A percentile compares a stretch with the other conserved stretches of the same genome.
Conservation (phyloP, 495 filamentous ascomycete genomes). For the Penicillium angulare region DNA sequence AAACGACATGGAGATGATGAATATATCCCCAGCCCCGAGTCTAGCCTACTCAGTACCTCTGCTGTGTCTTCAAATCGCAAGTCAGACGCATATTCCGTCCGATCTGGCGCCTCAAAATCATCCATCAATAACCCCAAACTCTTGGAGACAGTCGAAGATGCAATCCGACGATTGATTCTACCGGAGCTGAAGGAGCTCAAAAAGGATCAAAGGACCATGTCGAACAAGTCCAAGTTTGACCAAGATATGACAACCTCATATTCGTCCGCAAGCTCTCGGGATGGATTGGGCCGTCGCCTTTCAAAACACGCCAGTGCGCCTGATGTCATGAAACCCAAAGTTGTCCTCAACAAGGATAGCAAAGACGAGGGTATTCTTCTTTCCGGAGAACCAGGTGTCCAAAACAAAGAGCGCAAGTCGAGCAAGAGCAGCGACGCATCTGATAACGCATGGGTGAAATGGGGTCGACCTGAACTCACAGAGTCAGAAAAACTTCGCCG, state of each 20-base stretch:
- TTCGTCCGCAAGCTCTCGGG: conserved; percentile 61
- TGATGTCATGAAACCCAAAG: conserved; percentile 63
- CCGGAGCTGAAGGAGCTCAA: conserved; percentile 91
- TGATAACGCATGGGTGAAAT: conserved; percentile 43
- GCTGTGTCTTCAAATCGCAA: conserved; percentile 66
- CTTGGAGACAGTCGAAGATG: conserved; percentile 94
- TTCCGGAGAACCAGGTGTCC: conserved; percentile 41
- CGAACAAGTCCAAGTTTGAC: conserved; percentile 62
- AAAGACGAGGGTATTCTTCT: conserved; percentile 58
- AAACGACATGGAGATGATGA: conserved; percentile 67
- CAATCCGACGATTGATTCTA: conserved; percentile 85
- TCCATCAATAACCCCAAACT: conserved; percentile 94
- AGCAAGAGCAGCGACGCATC: conserved; percentile 47
- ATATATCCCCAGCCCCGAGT: conserved; percentile 62
- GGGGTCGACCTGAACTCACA: conserved; percentile 46
- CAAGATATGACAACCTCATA: conserved; percentile 58
- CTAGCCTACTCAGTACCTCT: conserved; percentile 68
- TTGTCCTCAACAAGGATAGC: conserved; percentile 60
- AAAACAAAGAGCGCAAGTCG: conserved; percentile 41
- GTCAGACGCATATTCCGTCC: conserved; percentile 74
- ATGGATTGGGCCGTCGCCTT: conserved; percentile 55
- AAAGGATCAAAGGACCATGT: conserved; percentile 72
- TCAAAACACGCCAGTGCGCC: conserved; percentile 71
- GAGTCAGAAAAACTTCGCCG: conserved; percentile 55
- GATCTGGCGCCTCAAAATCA: conserved; percentile 74